phyloP scores from a whole-genome alignment of 2,329 filamentous ascomycete species.

The Alternaria gansuensis region DNA sequence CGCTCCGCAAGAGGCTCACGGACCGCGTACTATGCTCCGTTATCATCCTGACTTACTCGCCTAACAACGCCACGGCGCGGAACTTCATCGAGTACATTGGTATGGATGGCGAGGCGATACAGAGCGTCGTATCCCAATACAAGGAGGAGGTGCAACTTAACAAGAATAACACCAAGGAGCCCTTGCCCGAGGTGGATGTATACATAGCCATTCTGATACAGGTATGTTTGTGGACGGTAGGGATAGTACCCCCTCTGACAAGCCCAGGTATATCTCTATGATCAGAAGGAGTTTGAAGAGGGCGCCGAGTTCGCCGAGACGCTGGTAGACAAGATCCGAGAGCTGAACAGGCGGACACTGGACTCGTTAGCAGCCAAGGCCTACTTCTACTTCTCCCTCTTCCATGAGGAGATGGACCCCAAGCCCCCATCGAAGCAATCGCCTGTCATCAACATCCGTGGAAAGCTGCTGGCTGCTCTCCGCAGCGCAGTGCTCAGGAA shows the following conservation, averaged over 20 bases:
- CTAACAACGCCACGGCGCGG: conserved; percentile 72
- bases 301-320: conserved; percentile 85
- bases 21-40: conserved; percentile 82
- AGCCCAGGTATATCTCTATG: conserved; percentile 83
- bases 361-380: conserved; percentile 94
- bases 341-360: conserved; percentile 89
- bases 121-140: conserved; percentile 58
- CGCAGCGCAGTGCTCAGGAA: conserved; percentile 96
- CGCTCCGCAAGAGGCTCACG: conserved; percentile 88
- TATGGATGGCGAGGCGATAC: conserved; percentile 71
- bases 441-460: conserved; percentile 84
- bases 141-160: conserved; percentile 72
- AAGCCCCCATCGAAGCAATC: conserved; percentile 89
- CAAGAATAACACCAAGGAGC: conserved; percentile 74
- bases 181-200: conserved; percentile 85
- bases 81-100: conserved; percentile 75
- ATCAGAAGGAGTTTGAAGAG: conserved; percentile 79
- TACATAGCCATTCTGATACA: conserved; percentile 80
- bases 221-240: conserved; percentile 34
- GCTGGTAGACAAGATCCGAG: conserved; percentile 84
- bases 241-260: conserved; percentile 24
- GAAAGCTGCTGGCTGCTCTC: conserved; percentile 84
- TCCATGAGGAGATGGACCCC: conserved; percentile 89
- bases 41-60: conserved; percentile 80
- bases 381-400: conserved; percentile 97